phyloP scores from a whole-genome alignment of 768 basidiomycete species.

The Thelephora ganbajun region DNA sequence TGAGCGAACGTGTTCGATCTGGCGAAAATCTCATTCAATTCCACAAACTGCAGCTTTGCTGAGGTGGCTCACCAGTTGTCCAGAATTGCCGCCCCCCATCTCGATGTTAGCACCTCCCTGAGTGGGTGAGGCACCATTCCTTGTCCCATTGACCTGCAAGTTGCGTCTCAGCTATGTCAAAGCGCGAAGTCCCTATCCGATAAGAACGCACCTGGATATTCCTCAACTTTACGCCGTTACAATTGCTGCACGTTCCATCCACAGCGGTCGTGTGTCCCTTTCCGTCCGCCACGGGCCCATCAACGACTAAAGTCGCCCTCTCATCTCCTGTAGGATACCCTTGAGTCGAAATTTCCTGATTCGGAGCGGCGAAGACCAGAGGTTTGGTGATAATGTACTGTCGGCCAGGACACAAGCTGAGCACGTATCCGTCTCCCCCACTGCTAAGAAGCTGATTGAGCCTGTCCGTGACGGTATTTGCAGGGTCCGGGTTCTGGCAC shows the following conservation, averaged over 20 bases:
- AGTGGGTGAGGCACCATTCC: conserved; percentile 36
- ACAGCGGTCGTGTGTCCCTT: conserved; percentile 62
- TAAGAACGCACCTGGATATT: conserved; percentile 47
- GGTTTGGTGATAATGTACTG: conserved; percentile 54
- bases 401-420: conserved; percentile 50
- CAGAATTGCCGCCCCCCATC: conserved; percentile 62
- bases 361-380: conserved; percentile 46
- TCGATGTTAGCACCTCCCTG: conserved; percentile 69
- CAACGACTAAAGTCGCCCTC: conserved; percentile 58
- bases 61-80: conserved; percentile 29
- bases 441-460: conserved; percentile 51
- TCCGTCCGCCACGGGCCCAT: conserved; percentile 47
- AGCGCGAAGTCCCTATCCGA: not conserved
- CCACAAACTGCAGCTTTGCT: not conserved
- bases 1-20: conserved; percentile 60
- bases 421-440: conserved; percentile 49
- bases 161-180: not conserved
- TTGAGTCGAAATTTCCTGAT: conserved; percentile 72
- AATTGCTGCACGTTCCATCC: conserved; percentile 46
- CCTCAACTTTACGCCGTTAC: conserved; percentile 46
- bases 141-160: conserved; percentile 57
- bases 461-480: conserved; percentile 46
- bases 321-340: conserved; percentile 58
- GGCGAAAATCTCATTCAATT: not conserved
- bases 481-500: conserved; percentile 35